A percentile compares a stretch with the other conserved stretches of the same genome.
These are phyloP conservation scores for Mycena maculata DNA, from an alignment of 768 basidiomycete species.

Conservation along the genomic window DNA sequence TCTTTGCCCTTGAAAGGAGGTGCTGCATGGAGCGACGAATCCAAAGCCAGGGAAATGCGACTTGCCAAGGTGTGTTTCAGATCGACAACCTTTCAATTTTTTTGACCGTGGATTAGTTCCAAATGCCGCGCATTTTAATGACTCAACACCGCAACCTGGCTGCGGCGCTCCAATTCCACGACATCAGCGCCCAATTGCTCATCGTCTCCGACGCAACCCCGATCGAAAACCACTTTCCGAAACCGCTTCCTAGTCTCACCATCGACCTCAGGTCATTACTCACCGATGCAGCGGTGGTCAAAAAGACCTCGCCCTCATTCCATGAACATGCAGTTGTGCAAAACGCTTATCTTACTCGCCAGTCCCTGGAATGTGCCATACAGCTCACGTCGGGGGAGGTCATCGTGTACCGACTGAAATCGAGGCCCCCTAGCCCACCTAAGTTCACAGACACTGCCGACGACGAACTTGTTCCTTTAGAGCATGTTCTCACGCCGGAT, in stretches of 20 bases:
- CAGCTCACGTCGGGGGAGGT: constrained; percentile 67
- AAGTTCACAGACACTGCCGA: constrained; percentile 46
- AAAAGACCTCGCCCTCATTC: constrained; percentile 41
- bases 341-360: constrained; percentile 60
- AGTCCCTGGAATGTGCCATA: constrained; percentile 69
- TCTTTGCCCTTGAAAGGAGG: constrained; percentile 62
- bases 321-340: constrained; percentile 51
- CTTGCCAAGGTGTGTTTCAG: constrained; percentile 61
- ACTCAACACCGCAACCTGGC: constrained; percentile 72
- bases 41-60: constrained; percentile 60
- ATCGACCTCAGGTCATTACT: constrained; percentile 68
- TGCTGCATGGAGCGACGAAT: constrained; percentile 66
- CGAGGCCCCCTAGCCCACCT: constrained; percentile 33
- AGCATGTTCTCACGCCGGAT: constrained; percentile 55
- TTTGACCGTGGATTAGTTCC: constrained; percentile 55
- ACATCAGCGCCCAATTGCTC: constrained; percentile 78
- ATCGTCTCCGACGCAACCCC: constrained; percentile 56
- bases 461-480: constrained; percentile 64
- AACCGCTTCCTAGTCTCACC: constrained; percentile 68
- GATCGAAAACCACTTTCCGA: constrained; percentile 72
- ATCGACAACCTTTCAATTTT: not conserved
- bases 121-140: constrained; percentile 72
- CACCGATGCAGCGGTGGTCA: constrained; percentile 53
- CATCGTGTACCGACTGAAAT: constrained; percentile 58
- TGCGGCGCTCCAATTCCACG: constrained; percentile 69